phyloP scores from a whole-genome alignment of 2,329 filamentous ascomycete genomes.

The Huntiella savannae region DNA sequence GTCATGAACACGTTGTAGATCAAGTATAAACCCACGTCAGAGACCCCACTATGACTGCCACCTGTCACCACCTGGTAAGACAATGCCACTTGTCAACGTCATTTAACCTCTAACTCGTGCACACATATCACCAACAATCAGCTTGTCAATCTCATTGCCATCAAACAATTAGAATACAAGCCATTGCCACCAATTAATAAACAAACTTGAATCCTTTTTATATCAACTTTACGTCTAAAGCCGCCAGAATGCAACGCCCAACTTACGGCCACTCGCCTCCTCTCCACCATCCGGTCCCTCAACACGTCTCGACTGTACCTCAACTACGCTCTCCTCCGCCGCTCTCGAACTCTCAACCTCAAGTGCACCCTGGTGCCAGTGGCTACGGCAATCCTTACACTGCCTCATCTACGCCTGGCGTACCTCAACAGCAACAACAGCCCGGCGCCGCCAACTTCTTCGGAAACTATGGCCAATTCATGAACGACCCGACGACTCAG shows the following conservation, averaged over 20 bases:
- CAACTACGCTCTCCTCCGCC: constrained; percentile 89
- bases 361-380: constrained; percentile 20
- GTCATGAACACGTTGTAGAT: neutral
- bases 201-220: neutral
- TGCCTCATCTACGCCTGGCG: constrained; percentile 23
- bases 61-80: neutral
- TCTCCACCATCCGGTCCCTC: constrained; percentile 89
- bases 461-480: constrained; percentile 73
- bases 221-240: neutral
- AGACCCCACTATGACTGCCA: constrained; percentile 3
- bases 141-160: neutral
- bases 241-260: constrained; percentile 58
- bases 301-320: constrained; percentile 94
- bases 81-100: neutral
- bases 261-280: constrained; percentile 77
- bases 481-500: constrained; percentile 87
- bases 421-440: neutral
- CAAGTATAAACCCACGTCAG: neutral
- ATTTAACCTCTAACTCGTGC: neutral
- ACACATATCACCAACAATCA: neutral
- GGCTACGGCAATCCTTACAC: constrained; percentile 52
- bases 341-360: constrained; percentile 49
- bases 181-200: neutral
- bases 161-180: neutral
- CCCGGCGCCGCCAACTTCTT: constrained; percentile 31